Base-by-base conservation (phyloP, 768 basidiomycete species). In the Trametes sanguinea region DNA sequence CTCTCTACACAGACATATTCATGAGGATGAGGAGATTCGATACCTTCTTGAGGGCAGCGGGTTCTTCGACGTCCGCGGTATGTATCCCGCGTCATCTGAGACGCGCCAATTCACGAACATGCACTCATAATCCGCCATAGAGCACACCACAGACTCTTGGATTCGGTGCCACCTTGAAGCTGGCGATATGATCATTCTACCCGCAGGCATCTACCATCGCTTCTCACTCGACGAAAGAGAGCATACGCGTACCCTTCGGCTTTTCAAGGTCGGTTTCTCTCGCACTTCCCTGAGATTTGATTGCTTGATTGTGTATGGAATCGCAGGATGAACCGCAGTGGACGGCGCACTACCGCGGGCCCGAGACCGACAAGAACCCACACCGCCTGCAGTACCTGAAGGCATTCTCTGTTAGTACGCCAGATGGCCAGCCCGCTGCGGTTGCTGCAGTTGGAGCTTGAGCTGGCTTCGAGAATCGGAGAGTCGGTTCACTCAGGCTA, bases 11-110 rank as follows among this genome's bases (percentile, higher is more conserved):
- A 92, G 92, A 68, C 94, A 97, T 68, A 83, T 98, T 80, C 95
- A 97, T 68, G 94, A 97, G 73, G 95, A 97, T 68, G 95, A 98
- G 70, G 95, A 98, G 75, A 96, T 95, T 69, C 81, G 95, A 8
- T 98, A 92, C 68, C 85, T 95, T 67, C 80, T 94, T 43, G 79
- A 82, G 0, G 95, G 95, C n/a, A 86, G 84, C 40, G 95, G 94
- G 0, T 98, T 86, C 80, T 98, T 97, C 71, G 95, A 98, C 67
- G 84, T 98, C 43, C 83, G 94, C 61, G 92, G 92, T 92, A 66
- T 58, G 85, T 22, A 22, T 22, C 22, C 22, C 22, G 22, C 22
- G 22, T 22, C 22, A 22, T 68, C 29, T 14, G 47, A 5, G 30
- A 16, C 39, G 37, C 13, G 11, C n/a, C 22, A 35, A 42, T 14